A percentile compares a stretch with the other conserved stretches of the same genome.
Conservation (phyloP, 257 asterid genomes). For the Scutellaria minor region DNA sequence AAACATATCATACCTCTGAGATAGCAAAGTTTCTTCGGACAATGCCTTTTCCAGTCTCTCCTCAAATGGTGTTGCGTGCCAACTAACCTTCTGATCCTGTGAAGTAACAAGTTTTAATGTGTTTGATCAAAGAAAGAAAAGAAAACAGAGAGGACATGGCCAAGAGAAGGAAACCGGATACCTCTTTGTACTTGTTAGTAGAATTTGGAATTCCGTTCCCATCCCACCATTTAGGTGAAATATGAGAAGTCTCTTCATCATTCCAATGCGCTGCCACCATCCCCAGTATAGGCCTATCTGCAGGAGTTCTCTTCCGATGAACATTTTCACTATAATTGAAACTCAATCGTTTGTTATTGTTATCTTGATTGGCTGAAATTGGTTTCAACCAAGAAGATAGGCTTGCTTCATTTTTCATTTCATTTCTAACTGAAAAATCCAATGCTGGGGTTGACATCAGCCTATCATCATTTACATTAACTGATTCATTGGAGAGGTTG, state of each 20-base stretch:
- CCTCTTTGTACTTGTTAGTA: slow-evolving; percentile 96
- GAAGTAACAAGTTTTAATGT: slow-evolving; percentile 17
- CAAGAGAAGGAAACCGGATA: slow-evolving; percentile 28
- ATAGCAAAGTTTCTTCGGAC: slow-evolving; percentile 70
- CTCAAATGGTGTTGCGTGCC: slow-evolving; percentile 97
- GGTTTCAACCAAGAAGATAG: slow-evolving; percentile 69
- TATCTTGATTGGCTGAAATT: slow-evolving; percentile 42
- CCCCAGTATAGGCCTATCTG: slow-evolving; percentile 91
- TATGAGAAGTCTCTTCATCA: slow-evolving; percentile 55
- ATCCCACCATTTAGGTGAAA: slow-evolving; percentile 84
- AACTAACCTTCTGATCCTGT: slow-evolving; percentile 85
- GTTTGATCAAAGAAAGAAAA: neutral
- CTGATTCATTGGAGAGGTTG: slow-evolving; percentile 35
- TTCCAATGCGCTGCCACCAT: slow-evolving; percentile 95
- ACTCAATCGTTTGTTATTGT: slow-evolving; percentile 34
- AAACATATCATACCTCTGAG: slow-evolving; percentile 61
- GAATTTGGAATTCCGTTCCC: slow-evolving; percentile 96
- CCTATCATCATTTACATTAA: slow-evolving; percentile 35
- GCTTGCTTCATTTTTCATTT: slow-evolving; percentile 52
- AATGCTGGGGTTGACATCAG: slow-evolving; percentile 33
- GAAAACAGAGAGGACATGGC: neutral
- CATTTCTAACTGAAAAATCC: slow-evolving; percentile 47
- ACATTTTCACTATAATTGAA: slow-evolving; percentile 35
- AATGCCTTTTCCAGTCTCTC: slow-evolving; percentile 96
- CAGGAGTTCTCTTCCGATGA: slow-evolving; percentile 46